Percentiles rank a stretch among this genome's conserved stretches.
phyloP scores from a whole-genome alignment of 768 basidiomycete species.

The Pleurotus tuber-regium region DNA sequence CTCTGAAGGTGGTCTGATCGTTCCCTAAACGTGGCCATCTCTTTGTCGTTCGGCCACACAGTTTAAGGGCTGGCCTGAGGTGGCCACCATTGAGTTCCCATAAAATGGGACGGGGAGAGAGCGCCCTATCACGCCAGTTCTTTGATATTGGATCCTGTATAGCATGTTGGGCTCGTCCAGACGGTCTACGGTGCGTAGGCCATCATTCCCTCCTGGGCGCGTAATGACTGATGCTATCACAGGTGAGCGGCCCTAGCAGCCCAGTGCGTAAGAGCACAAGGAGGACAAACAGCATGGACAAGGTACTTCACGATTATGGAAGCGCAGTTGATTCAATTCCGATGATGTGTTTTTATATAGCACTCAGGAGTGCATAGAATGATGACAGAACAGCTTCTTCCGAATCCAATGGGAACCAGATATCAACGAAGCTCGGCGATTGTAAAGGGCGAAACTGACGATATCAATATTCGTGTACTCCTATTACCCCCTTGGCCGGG shows the following conservation, averaged over 20 bases:
- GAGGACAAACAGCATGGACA: constrained; percentile 8
- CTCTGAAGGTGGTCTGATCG: background rate
- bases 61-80: background rate
- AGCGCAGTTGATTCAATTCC: background rate
- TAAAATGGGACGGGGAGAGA: background rate
- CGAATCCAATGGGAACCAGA: constrained; percentile 12
- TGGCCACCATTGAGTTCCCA: background rate
- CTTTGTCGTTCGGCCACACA: constrained; percentile 3
- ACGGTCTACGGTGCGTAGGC: background rate
- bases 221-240: background rate
- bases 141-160: background rate
- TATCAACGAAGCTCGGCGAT: constrained; percentile 5
- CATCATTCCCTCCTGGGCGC: background rate
- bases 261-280: background rate
- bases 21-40: background rate
- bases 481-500: constrained; percentile 13
- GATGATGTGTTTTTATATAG: constrained; percentile 2
- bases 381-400: constrained; percentile 14
- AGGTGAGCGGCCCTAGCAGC: constrained; percentile 5
- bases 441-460: constrained; percentile 7
- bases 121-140: background rate
- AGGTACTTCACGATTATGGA: background rate
- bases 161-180: background rate
- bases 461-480: constrained; percentile 14
- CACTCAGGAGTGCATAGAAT: constrained; percentile 7